Evolutionary conservation across 345 rosid species (phyloP).

Genomic region (Xanthoceras sorbifolium): DNA sequence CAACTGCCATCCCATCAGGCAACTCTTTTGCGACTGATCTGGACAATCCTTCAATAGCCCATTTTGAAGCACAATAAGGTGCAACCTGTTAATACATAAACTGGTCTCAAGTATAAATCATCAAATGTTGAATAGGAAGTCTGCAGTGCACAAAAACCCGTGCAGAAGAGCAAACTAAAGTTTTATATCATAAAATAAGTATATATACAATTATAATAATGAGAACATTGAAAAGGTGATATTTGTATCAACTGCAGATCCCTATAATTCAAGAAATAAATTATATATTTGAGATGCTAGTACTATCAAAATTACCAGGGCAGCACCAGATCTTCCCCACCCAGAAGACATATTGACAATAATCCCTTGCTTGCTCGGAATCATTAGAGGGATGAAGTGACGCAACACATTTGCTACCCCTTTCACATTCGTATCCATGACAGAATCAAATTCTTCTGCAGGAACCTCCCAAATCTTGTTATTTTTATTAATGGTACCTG

Average conservation of each 20-base stretch:
- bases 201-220: neutral
- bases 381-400: constrained; percentile 86
- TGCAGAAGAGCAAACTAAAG: neutral
- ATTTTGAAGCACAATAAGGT: constrained; percentile 98
- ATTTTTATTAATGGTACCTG: constrained; percentile 87
- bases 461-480: constrained; percentile 96
- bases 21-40: constrained; percentile 93
- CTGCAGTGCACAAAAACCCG: neutral
- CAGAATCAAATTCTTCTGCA: constrained; percentile 80
- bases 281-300: constrained; percentile 6
- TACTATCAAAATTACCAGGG: constrained; percentile 58
- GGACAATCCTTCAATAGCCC: constrained; percentile 95
- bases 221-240: neutral
- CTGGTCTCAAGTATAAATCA: neutral
- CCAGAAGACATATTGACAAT: constrained; percentile 94
- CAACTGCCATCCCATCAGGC: constrained; percentile 82
- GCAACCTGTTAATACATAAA: constrained; percentile 58
- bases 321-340: constrained; percentile 98
- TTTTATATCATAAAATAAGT: neutral
- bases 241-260: neutral
- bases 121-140: neutral
- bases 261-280: constrained; percentile 10
- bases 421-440: constrained; percentile 87
- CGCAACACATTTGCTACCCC: constrained; percentile 85
- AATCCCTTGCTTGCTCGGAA: constrained; percentile 76